Evolutionary conservation across 1,139 yeast species (phyloP).

Genomic region (Sugiyamaella sp.): DNA sequence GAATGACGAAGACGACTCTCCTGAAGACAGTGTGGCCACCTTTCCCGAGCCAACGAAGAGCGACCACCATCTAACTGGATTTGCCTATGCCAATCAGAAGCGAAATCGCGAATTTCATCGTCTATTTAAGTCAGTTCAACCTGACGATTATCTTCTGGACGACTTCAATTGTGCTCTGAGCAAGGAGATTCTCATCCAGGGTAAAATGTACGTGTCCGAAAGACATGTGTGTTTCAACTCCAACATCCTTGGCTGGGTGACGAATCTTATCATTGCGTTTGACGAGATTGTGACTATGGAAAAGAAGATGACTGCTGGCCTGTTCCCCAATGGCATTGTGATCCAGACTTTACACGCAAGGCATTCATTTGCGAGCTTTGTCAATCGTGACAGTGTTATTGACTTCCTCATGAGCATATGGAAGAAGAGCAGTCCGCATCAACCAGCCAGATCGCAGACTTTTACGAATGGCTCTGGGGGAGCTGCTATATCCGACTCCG

Average conservation of each 20-base stretch:
- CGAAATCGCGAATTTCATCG: slow-evolving; percentile 81
- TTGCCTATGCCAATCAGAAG: slow-evolving; percentile 60
- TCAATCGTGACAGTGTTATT: slow-evolving; percentile 77
- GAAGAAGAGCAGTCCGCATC: slow-evolving; percentile 44
- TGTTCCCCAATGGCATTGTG: slow-evolving; percentile 87
- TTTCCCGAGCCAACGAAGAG: background rate
- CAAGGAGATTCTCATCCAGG: slow-evolving; percentile 87
- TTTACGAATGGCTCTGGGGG: slow-evolving; percentile 29
- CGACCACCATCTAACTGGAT: slow-evolving; percentile 39
- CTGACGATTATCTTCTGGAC: slow-evolving; percentile 72
- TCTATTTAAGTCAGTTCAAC: slow-evolving; percentile 68
- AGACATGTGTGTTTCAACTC: slow-evolving; percentile 84
- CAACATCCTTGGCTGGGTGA: slow-evolving; percentile 92
- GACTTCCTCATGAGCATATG: slow-evolving; percentile 57
- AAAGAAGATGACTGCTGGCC: slow-evolving; percentile 80
- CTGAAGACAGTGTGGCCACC: slow-evolving; percentile 12
- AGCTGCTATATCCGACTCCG: slow-evolving; percentile 23
- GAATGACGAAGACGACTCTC: slow-evolving; percentile 11
- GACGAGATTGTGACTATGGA: slow-evolving; percentile 75
- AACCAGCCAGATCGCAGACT: slow-evolving; percentile 31
- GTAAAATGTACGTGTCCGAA: slow-evolving; percentile 83
- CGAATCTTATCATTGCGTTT: slow-evolving; percentile 72
- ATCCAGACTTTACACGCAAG: slow-evolving; percentile 68
- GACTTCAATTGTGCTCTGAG: slow-evolving; percentile 91
- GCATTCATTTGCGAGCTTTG: slow-evolving; percentile 81